phyloP scores from a whole-genome alignment of 805 yeast genomes.

The Suhomyces kilbournensis region DNA sequence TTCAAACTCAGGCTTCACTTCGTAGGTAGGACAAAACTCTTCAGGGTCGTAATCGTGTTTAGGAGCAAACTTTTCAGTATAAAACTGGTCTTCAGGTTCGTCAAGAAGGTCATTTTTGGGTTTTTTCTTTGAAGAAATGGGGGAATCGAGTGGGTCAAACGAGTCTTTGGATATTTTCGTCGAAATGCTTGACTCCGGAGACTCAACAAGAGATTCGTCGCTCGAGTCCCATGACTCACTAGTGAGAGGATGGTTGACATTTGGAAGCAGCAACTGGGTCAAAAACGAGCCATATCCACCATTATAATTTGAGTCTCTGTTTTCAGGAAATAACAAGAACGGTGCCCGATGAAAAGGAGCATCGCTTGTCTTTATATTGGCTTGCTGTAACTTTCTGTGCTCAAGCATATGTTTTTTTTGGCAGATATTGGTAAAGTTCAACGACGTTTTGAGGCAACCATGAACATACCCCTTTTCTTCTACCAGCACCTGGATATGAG shows the following conservation, averaged over 20 bases:
- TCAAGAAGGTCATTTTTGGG: background rate
- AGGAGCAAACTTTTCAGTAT: background rate
- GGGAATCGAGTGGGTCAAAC: background rate
- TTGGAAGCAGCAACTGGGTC: conserved; percentile 64
- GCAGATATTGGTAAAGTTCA: conserved; percentile 57
- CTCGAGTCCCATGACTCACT: background rate
- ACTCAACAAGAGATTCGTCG: background rate
- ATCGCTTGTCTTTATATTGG: conserved; percentile 68
- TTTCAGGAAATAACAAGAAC: conserved; percentile 57
- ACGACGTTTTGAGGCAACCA: conserved; percentile 53
- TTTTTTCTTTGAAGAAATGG: background rate
- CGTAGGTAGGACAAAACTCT: conserved; percentile 30
- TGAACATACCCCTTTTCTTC: conserved; percentile 15
- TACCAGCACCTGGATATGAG: conserved; percentile 29
- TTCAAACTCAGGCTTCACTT: conserved; percentile 40
- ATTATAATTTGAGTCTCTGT: conserved; percentile 47
- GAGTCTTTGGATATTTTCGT: background rate
- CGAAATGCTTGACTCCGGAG: background rate
- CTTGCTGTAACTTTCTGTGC: conserved; percentile 53
- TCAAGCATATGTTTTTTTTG: conserved; percentile 48
- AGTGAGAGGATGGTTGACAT: conserved; percentile 58
- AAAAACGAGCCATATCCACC: conserved; percentile 49
- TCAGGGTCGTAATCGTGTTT: conserved; percentile 9
- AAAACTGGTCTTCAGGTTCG: background rate
- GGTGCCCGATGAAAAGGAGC: conserved; percentile 80